Evolutionary conservation across 768 basidiomycete species (phyloP), one percentile per base, ranked within the genome.

Genomic region (Leccinum subgranulosum): DNA sequence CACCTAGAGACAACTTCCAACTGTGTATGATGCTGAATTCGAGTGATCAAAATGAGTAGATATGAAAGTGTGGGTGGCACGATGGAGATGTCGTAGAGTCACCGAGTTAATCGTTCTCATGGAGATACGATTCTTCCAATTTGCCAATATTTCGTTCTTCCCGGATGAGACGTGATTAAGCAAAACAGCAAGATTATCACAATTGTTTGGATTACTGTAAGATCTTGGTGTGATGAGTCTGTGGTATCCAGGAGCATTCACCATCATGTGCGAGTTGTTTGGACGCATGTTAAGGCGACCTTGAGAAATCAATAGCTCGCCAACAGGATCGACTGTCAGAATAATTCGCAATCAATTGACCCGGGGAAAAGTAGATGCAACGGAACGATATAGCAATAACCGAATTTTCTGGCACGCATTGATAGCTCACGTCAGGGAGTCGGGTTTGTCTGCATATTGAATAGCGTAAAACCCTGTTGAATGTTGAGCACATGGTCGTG

Each of bases 231-330:
- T n/a, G 17, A 78, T 74, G 21, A 94, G 81, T 46, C 82, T 87
- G 66, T 84, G 84, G 70, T 78, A 92, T 29, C 90, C 90, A 4
- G 81, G 80, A 1, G 90, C 88, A 53, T 85, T 73, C 55, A 92
- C 76, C 76, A 84, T 78, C 60, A 93, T 73, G 69, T 94, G 92
- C 49, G 94, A 66, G 69, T 94, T 92, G 48, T 82, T 89, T 9
- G 92, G 92, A 12, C 92, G 80, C 75, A 85, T 85, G 56, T 85
- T 83, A 64, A 93, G 92, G 50, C 92, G 78, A 11, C 79, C 79
- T 8, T 92, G 75, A 0, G 67, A 66, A 2, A 72, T 54, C 23
- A 93, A 68, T 60, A 94, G 64, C 15, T 76, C 73, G 0, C 87
- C 89, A 3, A 92, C 90, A 0, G 92, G 84, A 56, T 33, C 27